Conservation (phyloP, 2,329 filamentous ascomycete species). For the Phaeomoniella chlamydospora region DNA sequence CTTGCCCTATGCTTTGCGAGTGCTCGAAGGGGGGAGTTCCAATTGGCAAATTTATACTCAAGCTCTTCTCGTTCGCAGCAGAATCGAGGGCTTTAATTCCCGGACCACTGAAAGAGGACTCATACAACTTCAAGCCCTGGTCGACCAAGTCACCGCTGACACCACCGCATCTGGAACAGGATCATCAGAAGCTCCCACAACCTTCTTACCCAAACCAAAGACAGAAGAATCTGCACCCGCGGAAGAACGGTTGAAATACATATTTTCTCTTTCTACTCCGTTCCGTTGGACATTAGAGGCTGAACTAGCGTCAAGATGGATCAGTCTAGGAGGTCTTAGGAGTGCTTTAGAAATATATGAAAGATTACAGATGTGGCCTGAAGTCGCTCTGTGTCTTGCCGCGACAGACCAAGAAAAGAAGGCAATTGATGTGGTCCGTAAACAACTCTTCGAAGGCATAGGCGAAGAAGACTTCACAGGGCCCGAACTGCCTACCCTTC, state of each 20-base stretch:
- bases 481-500: conserved; percentile 53
- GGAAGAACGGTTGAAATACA: conserved; percentile 62
- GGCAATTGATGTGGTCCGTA: conserved; percentile 60
- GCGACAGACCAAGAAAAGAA: conserved; percentile 69
- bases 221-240: conserved; percentile 65
- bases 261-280: conserved; percentile 71
- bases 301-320: conserved; percentile 88
- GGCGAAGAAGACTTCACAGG: conserved; percentile 52
- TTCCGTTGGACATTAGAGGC: conserved; percentile 89
- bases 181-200: conserved; percentile 37
- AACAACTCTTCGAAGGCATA: conserved; percentile 53
- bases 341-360: conserved; percentile 95
- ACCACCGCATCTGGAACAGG: conserved; percentile 37
- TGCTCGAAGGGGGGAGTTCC: conserved; percentile 73
- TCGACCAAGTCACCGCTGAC: conserved; percentile 88
- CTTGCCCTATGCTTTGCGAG: conserved; percentile 75
- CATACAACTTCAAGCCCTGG: conserved; percentile 83
- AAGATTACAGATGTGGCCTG: conserved; percentile 82
- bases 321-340: conserved; percentile 68
- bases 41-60: conserved; percentile 99
- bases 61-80: conserved; percentile 72
- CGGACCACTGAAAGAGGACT: conserved; percentile 81
- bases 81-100: conserved; percentile 77
- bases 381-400: conserved; percentile 81
- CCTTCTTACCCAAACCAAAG: conserved; percentile 68